Evolutionary conservation across 2,329 filamentous ascomycete species (phyloP).

Genomic region (Apiospora saccharicola): DNA sequence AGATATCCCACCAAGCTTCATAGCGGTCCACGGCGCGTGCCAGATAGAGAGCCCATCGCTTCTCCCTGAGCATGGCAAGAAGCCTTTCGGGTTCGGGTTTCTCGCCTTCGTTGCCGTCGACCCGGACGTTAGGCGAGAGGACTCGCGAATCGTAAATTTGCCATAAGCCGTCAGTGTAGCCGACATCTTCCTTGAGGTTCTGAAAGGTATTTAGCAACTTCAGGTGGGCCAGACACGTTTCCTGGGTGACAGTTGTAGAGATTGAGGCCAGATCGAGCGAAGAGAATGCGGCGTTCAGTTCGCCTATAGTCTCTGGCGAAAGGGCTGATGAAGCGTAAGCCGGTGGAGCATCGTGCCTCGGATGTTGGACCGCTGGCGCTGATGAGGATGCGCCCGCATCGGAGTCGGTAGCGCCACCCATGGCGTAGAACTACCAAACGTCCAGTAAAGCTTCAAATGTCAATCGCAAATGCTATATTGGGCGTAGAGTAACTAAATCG

Average conservation of each 20-base stretch:
- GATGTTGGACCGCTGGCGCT: not conserved
- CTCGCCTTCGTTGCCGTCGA: conserved; percentile 34
- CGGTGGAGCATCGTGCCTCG: not conserved
- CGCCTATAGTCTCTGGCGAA: conserved; percentile 31
- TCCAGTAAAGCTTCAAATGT: not conserved
- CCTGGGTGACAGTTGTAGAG: conserved; percentile 47
- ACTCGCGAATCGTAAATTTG: conserved; percentile 62
- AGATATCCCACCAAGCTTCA: conserved; percentile 66
- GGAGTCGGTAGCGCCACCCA: not conserved
- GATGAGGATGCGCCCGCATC: not conserved
- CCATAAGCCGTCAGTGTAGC: conserved; percentile 72
- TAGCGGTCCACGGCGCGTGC: conserved; percentile 74
- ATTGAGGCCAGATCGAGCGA: conserved; percentile 45
- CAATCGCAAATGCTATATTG: not conserved
- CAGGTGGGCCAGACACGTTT: conserved; percentile 75
- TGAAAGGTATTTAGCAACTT: conserved; percentile 76
- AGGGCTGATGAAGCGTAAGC: conserved; percentile 11
- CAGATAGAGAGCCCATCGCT: conserved; percentile 76
- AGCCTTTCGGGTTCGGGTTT: conserved; percentile 46
- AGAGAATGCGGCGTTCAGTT: conserved; percentile 44
- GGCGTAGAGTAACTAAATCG: not conserved
- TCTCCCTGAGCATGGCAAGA: conserved; percentile 68
- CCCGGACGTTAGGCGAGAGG: conserved; percentile 21
- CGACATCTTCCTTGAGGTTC: conserved; percentile 70
- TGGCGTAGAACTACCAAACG: not conserved